Base-by-base conservation (phyloP, 2,329 filamentous ascomycete genomes). In the Claviceps maximensis region DNA sequence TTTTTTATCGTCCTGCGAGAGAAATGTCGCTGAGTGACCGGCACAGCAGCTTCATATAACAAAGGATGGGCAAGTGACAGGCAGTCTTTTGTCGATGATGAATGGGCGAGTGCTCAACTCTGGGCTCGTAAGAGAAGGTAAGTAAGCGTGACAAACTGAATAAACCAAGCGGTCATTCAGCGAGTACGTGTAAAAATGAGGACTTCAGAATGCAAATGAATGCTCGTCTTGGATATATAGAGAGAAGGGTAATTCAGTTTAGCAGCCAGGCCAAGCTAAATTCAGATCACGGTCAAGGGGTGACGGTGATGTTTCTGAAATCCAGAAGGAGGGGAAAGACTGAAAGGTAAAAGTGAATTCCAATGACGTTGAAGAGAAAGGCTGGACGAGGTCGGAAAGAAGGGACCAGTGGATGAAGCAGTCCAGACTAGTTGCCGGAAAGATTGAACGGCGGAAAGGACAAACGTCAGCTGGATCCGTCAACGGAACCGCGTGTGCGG, bases 371-470 rank as follows among this genome's bases (percentile, higher is more conserved):
- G 36, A 49, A 48, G 38, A 49, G 47, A 27, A 36, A 52, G 31
- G 44, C 42, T 46, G 25, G 13, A 21, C 21, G 44, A 19, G 5
- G 21, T 29, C 10, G 38, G 46, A 41, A 48, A 52, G 51, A 52
- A 49, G 52, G 41, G 29, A 36, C 29, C 12, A 19, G 45, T 17
- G 21, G n/a, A 8, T 19, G 49, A 21, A 53, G 49, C 53, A 51
- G 29, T 31, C 9, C 19, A 44, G 46, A 57, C 61, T 60, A 65
- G 62, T 60, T 61, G 60, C 62, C 62, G 61, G 53, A 67, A 64
- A 58, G 63, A 67, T 62, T 64, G 63, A 64, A 65, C 59, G 63
- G 59, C 61, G 33, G 44, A 49, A 25, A 56, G 49, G 25, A 17
- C 12, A 36, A 13, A 36, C 12, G 17, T 2, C 33, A 13, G 25